Evolutionary conservation across 768 basidiomycete genomes (phyloP).

Genomic region (Kwoniella dejecticola): DNA sequence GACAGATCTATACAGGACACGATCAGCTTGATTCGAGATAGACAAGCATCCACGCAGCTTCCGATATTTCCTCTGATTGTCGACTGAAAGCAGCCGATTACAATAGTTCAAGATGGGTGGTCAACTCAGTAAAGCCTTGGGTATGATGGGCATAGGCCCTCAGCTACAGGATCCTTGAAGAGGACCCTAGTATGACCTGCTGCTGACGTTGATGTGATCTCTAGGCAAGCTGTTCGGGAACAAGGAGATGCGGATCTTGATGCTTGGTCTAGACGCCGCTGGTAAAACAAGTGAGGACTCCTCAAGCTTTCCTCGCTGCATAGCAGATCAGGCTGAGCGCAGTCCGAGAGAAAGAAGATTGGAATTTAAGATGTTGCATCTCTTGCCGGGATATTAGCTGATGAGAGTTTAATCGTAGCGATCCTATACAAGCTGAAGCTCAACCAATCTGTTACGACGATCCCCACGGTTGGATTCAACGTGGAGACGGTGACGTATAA

Average conservation of each 20-base stretch:
- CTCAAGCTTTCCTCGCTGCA: neutral
- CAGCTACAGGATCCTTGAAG: neutral
- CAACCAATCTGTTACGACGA: constrained; percentile 97
- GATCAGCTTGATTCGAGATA: too few relatives aligned
- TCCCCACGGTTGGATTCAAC: constrained; percentile 98
- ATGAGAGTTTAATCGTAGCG: too few relatives aligned
- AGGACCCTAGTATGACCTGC: neutral
- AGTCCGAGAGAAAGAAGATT: too few relatives aligned
- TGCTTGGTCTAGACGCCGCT: constrained; percentile 96
- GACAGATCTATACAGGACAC: too few relatives aligned
- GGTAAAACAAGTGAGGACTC: constrained; percentile 87
- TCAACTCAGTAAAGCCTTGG: constrained; percentile 53
- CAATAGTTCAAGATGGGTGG: constrained; percentile 47
- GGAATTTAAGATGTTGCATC: too few relatives aligned
- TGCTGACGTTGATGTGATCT: neutral
- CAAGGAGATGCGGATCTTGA: constrained; percentile 97
- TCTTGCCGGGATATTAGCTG: too few relatives aligned
- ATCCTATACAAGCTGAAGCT: constrained; percentile 99
- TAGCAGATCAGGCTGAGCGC: constrained; percentile 11
- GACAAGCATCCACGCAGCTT: too few relatives aligned
- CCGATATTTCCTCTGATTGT: neutral
- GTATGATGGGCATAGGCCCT: constrained; percentile 29
- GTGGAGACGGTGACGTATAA: constrained; percentile 99
- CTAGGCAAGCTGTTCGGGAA: constrained; percentile 92
- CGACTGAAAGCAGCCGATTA: too few relatives aligned